A percentile compares a stretch with the other conserved stretches of the same genome.
Conservation (phyloP, 2,329 filamentous ascomycete genomes). For the Fusarium ambrosium region DNA sequence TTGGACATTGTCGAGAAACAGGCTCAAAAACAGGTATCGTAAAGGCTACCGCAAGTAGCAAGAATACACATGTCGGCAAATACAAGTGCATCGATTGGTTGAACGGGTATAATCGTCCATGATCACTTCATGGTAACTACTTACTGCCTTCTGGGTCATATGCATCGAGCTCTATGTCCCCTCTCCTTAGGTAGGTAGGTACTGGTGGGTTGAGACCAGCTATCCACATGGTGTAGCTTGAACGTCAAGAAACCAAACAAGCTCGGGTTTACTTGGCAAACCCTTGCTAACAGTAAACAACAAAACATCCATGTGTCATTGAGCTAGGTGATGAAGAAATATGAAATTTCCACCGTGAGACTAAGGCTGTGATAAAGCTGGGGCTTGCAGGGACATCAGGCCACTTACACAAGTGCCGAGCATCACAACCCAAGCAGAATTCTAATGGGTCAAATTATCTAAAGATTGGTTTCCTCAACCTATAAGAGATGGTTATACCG, state of each 20-base stretch:
- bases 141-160: background rate
- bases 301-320: no score
- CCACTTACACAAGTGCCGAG: background rate
- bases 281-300: no score
- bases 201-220: no score
- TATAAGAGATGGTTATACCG: no score
- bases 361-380: background rate
- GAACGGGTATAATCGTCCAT: background rate
- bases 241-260: background rate
- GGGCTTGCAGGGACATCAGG: background rate
- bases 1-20: background rate
- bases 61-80: background rate
- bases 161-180: background rate
- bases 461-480: no score
- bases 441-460: background rate
- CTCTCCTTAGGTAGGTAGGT: no score
- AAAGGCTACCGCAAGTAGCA: background rate
- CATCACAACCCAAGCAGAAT: background rate
- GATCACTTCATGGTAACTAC: background rate
- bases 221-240: background rate
- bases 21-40: background rate
- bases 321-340: background rate
- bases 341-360: no score
- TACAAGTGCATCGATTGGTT: background rate
- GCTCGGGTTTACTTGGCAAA: background rate